phyloP scores from a whole-genome alignment of 1,139 yeast species.

The Hansenula lynferdii region DNA sequence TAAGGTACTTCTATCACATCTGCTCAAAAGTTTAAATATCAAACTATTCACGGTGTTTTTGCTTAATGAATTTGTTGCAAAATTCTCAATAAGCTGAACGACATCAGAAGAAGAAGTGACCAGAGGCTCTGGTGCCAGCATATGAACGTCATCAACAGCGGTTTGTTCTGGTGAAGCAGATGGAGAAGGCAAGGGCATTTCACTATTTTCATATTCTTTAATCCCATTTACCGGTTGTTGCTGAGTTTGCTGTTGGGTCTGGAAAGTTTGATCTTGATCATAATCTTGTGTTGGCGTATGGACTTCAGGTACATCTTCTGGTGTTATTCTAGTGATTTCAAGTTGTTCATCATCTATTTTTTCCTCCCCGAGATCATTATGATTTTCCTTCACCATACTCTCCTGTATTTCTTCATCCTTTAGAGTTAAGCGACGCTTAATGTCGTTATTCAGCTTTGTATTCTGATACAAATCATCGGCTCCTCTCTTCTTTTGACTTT shows the following conservation, averaged over 20 bases:
- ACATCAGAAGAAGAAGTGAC: constrained; percentile 24
- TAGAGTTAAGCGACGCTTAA: constrained; percentile 14
- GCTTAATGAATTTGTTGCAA: constrained; percentile 12
- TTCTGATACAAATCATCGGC: constrained; percentile 9
- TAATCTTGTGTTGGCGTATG: not conserved
- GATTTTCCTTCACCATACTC: not conserved
- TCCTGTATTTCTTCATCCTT: constrained; percentile 11
- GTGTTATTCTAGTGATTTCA: not conserved
- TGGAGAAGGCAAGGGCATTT: constrained; percentile 61
- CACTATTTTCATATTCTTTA: constrained; percentile 17
- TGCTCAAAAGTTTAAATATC: constrained; percentile 60
- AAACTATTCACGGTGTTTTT: constrained; percentile 23
- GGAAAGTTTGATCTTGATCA: not conserved
- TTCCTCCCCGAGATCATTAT: not conserved
- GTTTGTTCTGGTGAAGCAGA: constrained; percentile 61
- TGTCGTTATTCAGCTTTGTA: constrained; percentile 9
- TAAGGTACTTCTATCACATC: constrained; percentile 61
- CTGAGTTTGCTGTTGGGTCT: not conserved
- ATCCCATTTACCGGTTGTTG: not conserved
- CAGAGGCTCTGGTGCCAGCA: constrained; percentile 4
- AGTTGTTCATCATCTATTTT: not conserved
- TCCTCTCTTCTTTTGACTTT: constrained; percentile 14
- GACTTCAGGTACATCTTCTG: not conserved
- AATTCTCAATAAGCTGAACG: constrained; percentile 26
- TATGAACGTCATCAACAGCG: constrained; percentile 18